Evolutionary conservation across 1,284 basidiomycete genomes (phyloP).

Genomic region (Phlebopus sp.): DNA sequence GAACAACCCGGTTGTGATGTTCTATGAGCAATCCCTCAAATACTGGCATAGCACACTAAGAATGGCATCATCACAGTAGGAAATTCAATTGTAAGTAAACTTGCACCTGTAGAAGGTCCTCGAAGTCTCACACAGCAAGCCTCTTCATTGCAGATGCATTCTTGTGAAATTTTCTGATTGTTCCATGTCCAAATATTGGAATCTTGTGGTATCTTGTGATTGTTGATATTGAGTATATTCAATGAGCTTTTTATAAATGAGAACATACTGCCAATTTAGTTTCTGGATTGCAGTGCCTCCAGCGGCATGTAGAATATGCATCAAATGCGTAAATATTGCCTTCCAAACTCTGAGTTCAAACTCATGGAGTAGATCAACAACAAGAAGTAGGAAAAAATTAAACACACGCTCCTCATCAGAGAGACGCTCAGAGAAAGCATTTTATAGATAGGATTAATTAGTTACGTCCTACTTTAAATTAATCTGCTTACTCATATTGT

Average conservation of each 20-base stretch:
- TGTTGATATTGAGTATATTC: no score
- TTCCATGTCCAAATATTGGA: no score
- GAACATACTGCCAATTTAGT: neutral
- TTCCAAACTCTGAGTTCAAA: conserved; percentile 33
- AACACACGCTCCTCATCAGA: no score
- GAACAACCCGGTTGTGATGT: no score
- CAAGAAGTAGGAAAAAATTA: no score
- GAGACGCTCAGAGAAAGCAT: conserved; percentile 2
- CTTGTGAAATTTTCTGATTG: no score
- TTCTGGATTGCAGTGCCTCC: neutral
- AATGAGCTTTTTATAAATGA: neutral
- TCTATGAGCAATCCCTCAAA: no score
- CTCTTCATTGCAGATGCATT: conserved; percentile 12
- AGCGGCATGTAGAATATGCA: conserved; percentile 20
- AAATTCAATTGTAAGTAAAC: neutral
- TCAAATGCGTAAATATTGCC: no score
- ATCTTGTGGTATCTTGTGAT: no score
- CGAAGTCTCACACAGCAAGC: conserved; percentile 12
- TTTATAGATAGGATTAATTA: neutral
- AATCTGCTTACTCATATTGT: no score
- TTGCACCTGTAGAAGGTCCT: conserved; percentile 7
- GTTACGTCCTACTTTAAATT: no score
- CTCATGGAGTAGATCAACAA: conserved; percentile 30
- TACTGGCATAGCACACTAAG: no score
- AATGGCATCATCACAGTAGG: neutral